A percentile compares a stretch with the other conserved stretches of the same genome.
phyloP scores from a whole-genome alignment of 495 filamentous ascomycete species.

The Penicillium lagena region DNA sequence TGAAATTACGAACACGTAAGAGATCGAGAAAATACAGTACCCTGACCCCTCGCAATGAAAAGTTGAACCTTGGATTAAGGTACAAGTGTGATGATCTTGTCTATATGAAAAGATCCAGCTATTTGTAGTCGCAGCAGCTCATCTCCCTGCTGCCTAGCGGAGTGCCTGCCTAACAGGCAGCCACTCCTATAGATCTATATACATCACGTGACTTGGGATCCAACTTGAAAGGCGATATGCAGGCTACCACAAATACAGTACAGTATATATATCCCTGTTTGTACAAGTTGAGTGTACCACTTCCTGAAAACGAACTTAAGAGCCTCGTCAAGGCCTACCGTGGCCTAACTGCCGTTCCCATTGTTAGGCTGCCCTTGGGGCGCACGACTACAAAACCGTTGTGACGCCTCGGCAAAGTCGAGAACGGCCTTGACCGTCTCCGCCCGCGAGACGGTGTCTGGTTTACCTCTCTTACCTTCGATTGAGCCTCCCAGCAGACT shows the following conservation, averaged over 20 bases:
- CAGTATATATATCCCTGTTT: too few species aligned
- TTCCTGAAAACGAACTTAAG: neutral
- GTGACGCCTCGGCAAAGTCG: slow-evolving; percentile 9
- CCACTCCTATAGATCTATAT: slow-evolving; percentile 4
- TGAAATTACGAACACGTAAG: too few species aligned
- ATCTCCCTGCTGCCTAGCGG: slow-evolving; percentile 3
- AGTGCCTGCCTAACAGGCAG: neutral
- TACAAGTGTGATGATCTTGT: slow-evolving; percentile 5
- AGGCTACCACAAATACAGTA: too few species aligned
- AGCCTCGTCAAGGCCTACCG: neutral
- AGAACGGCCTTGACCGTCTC: slow-evolving; percentile 1
- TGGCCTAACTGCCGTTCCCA: neutral
- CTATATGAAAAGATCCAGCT: slow-evolving; percentile 2
- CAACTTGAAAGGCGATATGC: neutral
- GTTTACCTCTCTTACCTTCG: slow-evolving; percentile 4
- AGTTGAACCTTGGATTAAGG: neutral
- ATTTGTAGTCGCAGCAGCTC: too few species aligned
- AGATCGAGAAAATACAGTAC: too few species aligned
- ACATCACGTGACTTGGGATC: slow-evolving; percentile 5
- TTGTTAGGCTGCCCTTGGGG: neutral
- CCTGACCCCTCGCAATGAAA: neutral
- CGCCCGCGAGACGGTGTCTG: neutral
- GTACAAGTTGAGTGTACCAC: too few species aligned
- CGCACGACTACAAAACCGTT: slow-evolving; percentile 3
- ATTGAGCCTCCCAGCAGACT: slow-evolving; percentile 4